These are phyloP conservation scores for Colletotrichum nymphaeae DNA, from an alignment of 2,329 filamentous ascomycete species.

Conservation along the genomic window DNA sequence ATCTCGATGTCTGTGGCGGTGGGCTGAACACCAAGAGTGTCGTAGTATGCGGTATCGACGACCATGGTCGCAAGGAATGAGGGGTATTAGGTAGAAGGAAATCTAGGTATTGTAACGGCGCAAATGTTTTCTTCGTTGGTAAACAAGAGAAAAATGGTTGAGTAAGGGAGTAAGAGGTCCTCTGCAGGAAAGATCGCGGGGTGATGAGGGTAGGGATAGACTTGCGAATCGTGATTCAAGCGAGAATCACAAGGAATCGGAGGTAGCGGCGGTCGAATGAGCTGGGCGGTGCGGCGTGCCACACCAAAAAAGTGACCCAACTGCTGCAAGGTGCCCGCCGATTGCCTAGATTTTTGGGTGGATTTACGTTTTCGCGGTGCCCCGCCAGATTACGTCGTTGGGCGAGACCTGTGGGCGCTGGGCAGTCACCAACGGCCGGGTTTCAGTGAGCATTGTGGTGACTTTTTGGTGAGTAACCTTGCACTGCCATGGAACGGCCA, in stretches of 20 bases:
- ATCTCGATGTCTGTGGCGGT: constrained; percentile 92
- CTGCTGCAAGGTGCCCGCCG: neutral
- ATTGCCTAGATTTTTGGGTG: constrained; percentile 5
- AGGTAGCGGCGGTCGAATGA: neutral
- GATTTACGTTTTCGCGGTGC: constrained; percentile 38
- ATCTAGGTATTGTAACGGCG: neutral
- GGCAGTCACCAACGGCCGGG: neutral
- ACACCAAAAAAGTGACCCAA: too few species aligned
- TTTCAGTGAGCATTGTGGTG: neutral
- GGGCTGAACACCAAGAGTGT: constrained; percentile 84
- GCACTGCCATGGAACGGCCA: neutral
- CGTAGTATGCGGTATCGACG: constrained; percentile 89
- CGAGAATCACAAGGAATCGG: constrained; percentile 13
- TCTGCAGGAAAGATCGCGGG: constrained; percentile 3
- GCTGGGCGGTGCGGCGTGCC: neutral
- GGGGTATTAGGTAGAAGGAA: constrained; percentile 9
- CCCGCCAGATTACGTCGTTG: constrained; percentile 39
- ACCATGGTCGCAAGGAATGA: constrained; percentile 71
- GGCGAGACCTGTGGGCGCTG: neutral
- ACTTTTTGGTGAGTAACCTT: too few species aligned
- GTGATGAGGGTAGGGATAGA: constrained; percentile 3
- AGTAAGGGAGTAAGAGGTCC: neutral
- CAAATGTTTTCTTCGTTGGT: neutral
- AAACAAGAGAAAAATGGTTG: neutral
- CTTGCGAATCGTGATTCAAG: constrained; percentile 9